These are phyloP conservation scores for Trichoderma endophyticum DNA, from an alignment of 2,329 filamentous ascomycete species.

Conservation along the genomic window DNA sequence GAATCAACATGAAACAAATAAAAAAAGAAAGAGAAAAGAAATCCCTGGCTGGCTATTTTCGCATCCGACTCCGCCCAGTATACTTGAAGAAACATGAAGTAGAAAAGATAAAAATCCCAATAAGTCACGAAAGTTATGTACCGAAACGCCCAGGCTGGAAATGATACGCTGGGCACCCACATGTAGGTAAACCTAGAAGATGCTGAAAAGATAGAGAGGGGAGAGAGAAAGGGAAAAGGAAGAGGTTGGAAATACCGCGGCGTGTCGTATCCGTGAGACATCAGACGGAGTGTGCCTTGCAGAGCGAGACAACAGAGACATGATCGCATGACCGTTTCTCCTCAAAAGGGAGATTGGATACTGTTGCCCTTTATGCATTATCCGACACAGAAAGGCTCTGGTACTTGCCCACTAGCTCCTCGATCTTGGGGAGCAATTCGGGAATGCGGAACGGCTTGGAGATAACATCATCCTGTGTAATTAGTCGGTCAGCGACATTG, in stretches of 20 bases:
- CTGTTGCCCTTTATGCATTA: constrained; percentile 13
- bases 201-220: not conserved
- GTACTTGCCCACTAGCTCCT: constrained; percentile 49
- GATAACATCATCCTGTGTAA: constrained; percentile 65
- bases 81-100: not conserved
- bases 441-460: constrained; percentile 76
- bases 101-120: not conserved
- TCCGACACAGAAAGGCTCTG: constrained; percentile 30
- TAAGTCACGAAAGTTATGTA: not conserved
- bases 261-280: not conserved
- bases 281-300: not conserved
- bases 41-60: constrained; percentile 1
- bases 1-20: not conserved
- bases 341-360: not conserved
- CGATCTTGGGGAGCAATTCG: constrained; percentile 67
- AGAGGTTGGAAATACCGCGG: not conserved
- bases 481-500: not conserved
- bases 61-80: not conserved
- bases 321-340: not conserved
- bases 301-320: not conserved
- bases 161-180: constrained; percentile 1
- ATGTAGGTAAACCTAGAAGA: constrained; percentile 1
- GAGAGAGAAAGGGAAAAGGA: not conserved
- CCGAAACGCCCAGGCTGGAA: constrained; percentile 2
- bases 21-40: not conserved